phyloP scores from a whole-genome alignment of 176 grass and related monocot genomes.

The Carex kokanica region DNA sequence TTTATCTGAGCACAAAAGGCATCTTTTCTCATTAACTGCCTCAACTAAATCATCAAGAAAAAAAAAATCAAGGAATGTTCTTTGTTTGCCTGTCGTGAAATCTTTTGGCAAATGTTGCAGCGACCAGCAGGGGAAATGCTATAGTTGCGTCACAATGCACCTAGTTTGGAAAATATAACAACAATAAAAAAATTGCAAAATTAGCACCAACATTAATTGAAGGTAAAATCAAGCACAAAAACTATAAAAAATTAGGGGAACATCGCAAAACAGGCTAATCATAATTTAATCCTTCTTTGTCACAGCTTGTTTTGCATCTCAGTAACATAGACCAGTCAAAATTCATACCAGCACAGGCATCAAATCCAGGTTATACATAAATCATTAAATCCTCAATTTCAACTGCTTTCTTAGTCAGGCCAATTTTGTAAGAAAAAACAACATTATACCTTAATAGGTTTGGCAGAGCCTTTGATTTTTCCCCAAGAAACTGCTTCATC shows the following conservation, averaged over 20 bases:
- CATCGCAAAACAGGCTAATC: background rate
- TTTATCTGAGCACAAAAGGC: background rate
- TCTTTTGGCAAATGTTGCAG: constrained; percentile 67
- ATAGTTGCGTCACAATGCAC: constrained; percentile 90
- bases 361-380: background rate
- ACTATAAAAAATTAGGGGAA: background rate
- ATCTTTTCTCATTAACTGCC: background rate
- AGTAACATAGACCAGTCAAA: background rate
- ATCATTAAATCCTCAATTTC: background rate
- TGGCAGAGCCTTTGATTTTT: constrained; percentile 94
- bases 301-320: background rate
- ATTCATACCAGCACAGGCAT: background rate
- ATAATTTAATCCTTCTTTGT: background rate
- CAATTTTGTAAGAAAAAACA: background rate
- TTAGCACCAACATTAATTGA: background rate
- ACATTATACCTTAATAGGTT: constrained; percentile 65
- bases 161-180: constrained; percentile 34
- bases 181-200: background rate
- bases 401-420: background rate
- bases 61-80: constrained; percentile 4
- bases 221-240: background rate
- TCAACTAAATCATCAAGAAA: background rate
- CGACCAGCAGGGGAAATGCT: constrained; percentile 67
- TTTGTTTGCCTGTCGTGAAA: constrained; percentile 28
- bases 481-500: constrained; percentile 98